A percentile compares a stretch with the other conserved stretches of the same genome.
Conservation (phyloP, 2,329 filamentous ascomycete genomes). For the Ascochyta koolunga region DNA sequence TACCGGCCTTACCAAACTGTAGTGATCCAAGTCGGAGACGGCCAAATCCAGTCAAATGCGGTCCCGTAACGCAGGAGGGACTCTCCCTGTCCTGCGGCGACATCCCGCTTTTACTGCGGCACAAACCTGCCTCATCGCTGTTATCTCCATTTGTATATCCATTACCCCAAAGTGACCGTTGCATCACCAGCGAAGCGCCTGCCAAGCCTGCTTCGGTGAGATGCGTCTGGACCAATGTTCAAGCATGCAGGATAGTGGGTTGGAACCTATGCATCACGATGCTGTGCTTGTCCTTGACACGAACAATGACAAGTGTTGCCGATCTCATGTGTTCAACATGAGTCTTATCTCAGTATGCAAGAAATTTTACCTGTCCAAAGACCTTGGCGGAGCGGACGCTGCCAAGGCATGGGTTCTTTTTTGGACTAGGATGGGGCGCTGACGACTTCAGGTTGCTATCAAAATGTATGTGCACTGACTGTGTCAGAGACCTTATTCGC, state of each 20-base stretch:
- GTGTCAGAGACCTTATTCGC: conserved; percentile 36
- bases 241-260: not conserved
- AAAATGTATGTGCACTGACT: conserved; percentile 28
- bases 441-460: conserved; percentile 26
- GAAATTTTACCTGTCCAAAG: conserved; percentile 22
- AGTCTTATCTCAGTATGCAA: conserved; percentile 9
- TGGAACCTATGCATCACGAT: not conserved
- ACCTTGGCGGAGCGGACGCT: conserved; percentile 35
- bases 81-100: conserved; percentile 20
- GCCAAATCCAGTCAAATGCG: not conserved
- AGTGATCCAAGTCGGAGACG: conserved; percentile 13
- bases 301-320: conserved; percentile 8
- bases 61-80: conserved; percentile 10
- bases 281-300: conserved; percentile 1
- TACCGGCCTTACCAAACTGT: conserved; percentile 20
- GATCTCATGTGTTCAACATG: conserved; percentile 12
- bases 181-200: conserved; percentile 4
- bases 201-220: conserved; percentile 12
- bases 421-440: conserved; percentile 27
- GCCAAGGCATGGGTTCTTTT: conserved; percentile 25
- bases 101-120: conserved; percentile 2
- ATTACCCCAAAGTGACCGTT: conserved; percentile 6
- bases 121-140: not conserved
- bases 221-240: not conserved
- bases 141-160: not conserved